Base-by-base conservation (phyloP, 23 red algal species). In the Gracilaria gracilis region DNA sequence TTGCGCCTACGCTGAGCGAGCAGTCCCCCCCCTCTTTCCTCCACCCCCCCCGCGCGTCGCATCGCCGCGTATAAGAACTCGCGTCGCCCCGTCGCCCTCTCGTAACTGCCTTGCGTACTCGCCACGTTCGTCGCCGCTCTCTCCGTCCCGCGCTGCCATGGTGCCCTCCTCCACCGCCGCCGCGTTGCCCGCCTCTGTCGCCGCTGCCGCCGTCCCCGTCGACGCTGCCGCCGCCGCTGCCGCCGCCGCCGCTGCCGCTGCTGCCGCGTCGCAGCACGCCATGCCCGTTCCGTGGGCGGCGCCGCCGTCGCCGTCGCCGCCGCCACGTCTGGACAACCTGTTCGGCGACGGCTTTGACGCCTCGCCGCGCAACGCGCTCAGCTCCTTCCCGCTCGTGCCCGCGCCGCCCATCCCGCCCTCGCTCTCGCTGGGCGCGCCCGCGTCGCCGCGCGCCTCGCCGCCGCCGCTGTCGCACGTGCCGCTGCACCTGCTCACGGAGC, bases 271-370 rank as follows among this genome's bases (percentile, higher is more conserved):
- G 42, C 5, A 4, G 5, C 42, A 46, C 42, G 5, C 42, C 42
- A 46, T 46, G 75, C 75, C 32, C 13, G 34, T 42, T 14, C 17
- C 55, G 13, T 64, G 31, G 49, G 48, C 80, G 49, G 50, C 53
- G 47, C 34, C 64, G 12, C 75, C 83, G n/a, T 48, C 83, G 65
- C 61, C 32, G 59, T 28, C 82, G 47, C 34, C 64, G 12, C 75
- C 83, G n/a, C 66, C 83, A 42, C 61, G 61, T 32, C 21, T 65
- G n/a, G 61, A 31, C 23, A 65, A 25, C 25, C 29, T 65, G 2
- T 65, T 65, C 39, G 35, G 1, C 69, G 37, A 75, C 9, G 7
- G 36, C 14, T 75, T 75, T 32, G 69, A 75, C 21, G 42, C 42
- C 5, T 46, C 42, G 42, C 36, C 69, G 35, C 69, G 28, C 69